Evolutionary conservation across 2,329 filamentous ascomycete genomes (phyloP), one percentile per base, ranked within the genome.

Genomic region (Pseudogymnoascus destructans): DNA sequence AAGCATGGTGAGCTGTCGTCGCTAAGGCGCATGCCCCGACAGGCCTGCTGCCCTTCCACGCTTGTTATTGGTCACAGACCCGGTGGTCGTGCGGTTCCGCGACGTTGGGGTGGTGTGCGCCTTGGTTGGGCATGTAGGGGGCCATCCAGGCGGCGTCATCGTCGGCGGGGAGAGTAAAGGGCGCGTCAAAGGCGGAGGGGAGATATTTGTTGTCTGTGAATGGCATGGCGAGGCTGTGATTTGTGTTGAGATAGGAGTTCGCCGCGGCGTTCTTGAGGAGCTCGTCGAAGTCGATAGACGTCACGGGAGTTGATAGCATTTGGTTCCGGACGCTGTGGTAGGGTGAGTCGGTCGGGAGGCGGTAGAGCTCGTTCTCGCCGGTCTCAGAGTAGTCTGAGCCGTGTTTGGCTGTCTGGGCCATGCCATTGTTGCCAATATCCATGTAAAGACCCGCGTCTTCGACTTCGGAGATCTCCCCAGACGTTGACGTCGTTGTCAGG

Each of bases 391-490:
- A 65, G 61, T 72, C 65, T 55, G 70, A 67, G 54, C 70, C 67
- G 63, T 69, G 69, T 58, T 69, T 64, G 60, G 57, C 60, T 59
- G 75, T 72, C 60, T 78, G 62, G 52, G 63, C 61, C 59, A 64
- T 67, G 56, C 65, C 65, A 56, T 61, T 62, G 17, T 58, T 57
- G 42, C 52, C 70, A 32, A 73, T 72, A 62, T 75, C 72, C 62
- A 72, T 71, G 38, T 73, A 69, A 19, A 71, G 70, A 21, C 72
- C 68, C 55, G 77, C 77, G 63, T 85, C 82, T 61, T 85, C 83
- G 4, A 81, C 80, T 67, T 85, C 82, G 8, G 82, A 85, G 7
- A 85, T 81, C 61, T 86, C 82, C 33, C 82, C 82, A 10, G 82
- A 86, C 7, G 80, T 84, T 8, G 80, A 81, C 1, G 78, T 79